Evolutionary conservation across 352 stramenopile species (phyloP), one percentile per base, ranked within the genome.

Genomic region (Blastocystis hominis): DNA sequence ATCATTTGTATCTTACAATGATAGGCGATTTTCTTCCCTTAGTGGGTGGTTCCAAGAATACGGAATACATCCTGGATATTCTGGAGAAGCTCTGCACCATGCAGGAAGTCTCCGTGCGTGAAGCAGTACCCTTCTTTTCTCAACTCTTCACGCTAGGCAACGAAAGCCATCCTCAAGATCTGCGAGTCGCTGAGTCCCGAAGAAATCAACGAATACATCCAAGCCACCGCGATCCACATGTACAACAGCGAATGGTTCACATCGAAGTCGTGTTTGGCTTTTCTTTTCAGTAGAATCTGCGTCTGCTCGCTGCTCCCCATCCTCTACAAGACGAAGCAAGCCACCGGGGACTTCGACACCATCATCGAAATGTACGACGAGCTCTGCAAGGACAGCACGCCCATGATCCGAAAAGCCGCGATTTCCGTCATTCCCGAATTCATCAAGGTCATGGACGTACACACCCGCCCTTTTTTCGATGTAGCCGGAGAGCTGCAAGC

Each of bases 311-410:
- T 80, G 0, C 70, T 80, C 7, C 70, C 70, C 3, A 62, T 80
- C 50, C 70, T 80, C 50, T 80, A 80, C 70, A 80, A 80, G 63
- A 64, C 50, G 0, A 62, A 64, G 36, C 55, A 61, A 20, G 46
- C 44, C 30, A 80, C 70, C 36, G 70, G 70, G 17, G 70, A 80
- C 55, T 80, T 47, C 42, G 70, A 80, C 30, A 80, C 70, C 0
- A 47, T 80, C 15, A 54, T 80, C 20, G 70, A 80, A n/a, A 80
- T 80, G 70, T 80, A 80, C 36, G 70, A 80, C 55, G 70, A 80
- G 44, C 55, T 80, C 7, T 80, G 70, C 50, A 80, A 80, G 42
- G 70, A 80, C 55, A 61, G 38, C 40, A 54, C 55, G 30, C 70
- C 70, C n/a, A 80, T 80, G 70, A 80, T 80, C 42, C 70, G 70